Conservation (phyloP, 331 rosid genomes). For the Rosa hybrid region DNA sequence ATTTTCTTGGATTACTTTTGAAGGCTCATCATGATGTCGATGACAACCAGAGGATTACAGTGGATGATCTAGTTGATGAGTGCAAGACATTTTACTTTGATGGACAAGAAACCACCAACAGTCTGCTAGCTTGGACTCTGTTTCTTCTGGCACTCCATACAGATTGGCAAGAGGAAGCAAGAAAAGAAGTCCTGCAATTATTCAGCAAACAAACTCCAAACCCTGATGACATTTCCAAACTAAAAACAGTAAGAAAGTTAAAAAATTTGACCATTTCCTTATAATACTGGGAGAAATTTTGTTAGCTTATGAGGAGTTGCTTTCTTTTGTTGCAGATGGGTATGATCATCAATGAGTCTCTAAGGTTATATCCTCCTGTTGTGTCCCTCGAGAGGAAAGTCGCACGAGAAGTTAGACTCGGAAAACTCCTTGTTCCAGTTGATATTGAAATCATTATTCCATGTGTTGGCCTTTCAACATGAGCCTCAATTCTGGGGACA, state of each 20-base stretch:
- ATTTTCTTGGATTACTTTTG: constrained; percentile 2
- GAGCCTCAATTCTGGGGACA: background rate
- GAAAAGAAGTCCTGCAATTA: background rate
- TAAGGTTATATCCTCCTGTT: constrained; percentile 6
- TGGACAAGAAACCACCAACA: constrained; percentile 4
- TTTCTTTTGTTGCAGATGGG: background rate
- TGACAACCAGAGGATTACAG: background rate
- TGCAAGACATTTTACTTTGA: constrained; percentile 8
- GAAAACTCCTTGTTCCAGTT: background rate
- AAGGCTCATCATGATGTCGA: background rate
- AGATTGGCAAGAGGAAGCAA: constrained; percentile 9
- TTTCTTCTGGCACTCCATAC: background rate
- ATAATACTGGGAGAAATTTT: background rate
- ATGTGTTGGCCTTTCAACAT: background rate
- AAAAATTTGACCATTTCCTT: background rate
- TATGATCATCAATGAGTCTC: constrained; percentile 12
- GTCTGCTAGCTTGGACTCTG: constrained; percentile 5
- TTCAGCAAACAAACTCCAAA: background rate
- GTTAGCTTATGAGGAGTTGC: background rate
- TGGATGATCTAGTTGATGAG: constrained; percentile 1
- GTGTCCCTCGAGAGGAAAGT: background rate
- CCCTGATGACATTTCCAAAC: background rate
- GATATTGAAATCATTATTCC: background rate
- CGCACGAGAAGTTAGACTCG: background rate
- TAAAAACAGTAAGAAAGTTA: background rate